Evolutionary conservation across 768 basidiomycete genomes (phyloP), one percentile per base, ranked within the genome.

Genomic region (Rhodosporidiobolus sp.): DNA sequence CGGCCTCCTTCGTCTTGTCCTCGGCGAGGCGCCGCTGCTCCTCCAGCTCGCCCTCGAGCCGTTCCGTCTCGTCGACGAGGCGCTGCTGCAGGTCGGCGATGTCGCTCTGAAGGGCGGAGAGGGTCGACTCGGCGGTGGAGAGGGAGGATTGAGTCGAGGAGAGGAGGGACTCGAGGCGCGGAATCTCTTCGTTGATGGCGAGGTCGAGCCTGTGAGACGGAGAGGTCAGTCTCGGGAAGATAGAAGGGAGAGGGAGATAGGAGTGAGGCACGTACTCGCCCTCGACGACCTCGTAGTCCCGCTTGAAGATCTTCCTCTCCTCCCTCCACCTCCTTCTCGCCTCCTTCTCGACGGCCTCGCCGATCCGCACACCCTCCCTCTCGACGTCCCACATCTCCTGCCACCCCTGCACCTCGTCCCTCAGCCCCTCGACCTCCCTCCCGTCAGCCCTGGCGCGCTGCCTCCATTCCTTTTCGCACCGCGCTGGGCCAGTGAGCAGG

Each of bases 331-430:
- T 7, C 56, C 30, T 56, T 24, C 60, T 56, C 62, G 61, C 22
- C 28, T 52, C 48, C 22, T 26, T 17, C 43, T 57, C 63, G 26
- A 71, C 49, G 32, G 53, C 32, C 20, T 65, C 67, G 2, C 30
- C 52, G 11, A 56, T 8, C 30, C 38, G 45, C 54, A 54, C 38
- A 22, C 34, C 16, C 17, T 54, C 34, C 35, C 35, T 5, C 35
- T 34, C 62, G 2, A 20, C 46, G 12, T 50, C 61, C 68, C 53
- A 46, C 24, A 46, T 38, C 5, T 80, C 81, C 80, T 90, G 87
- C 11, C 89, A 79, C 24, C 88, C 86, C 46, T 88, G 87, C 0
- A 91, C 84, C 75, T 88, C 88, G 72, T 69, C 49, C 62, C 62
- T 43, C 56, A 75, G 19, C 34, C 69, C 73, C 4, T 17, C 50